Percentiles rank a stretch among this genome's conserved stretches.
phyloP scores from a whole-genome alignment of 2,329 filamentous ascomycete species.

The Colletotrichum sp. region DNA sequence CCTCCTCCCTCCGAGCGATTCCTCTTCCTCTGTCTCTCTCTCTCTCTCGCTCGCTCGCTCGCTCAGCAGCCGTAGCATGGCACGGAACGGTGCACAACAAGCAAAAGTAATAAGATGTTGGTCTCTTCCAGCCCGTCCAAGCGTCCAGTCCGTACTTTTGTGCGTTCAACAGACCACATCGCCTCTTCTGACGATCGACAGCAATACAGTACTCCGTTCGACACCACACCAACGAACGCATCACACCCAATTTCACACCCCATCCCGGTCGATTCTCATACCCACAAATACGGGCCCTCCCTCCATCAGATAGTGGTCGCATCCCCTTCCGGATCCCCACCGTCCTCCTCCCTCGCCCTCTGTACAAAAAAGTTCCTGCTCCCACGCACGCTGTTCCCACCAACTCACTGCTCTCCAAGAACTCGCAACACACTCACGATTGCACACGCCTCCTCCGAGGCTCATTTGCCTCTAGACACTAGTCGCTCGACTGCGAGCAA shows the following conservation, averaged over 20 bases:
- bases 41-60: neutral
- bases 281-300: constrained; percentile 22
- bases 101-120: constrained; percentile 8
- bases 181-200: neutral
- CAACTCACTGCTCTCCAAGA: neutral
- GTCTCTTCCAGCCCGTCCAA: neutral
- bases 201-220: neutral
- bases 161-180: neutral
- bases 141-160: neutral
- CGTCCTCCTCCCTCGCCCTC: constrained; percentile 4
- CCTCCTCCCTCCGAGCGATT: constrained; percentile 8
- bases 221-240: neutral
- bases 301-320: constrained; percentile 23
- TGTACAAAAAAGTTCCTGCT: constrained; percentile 25
- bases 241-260: constrained; percentile 15
- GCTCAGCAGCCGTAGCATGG: neutral
- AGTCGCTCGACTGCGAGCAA: constrained; percentile 17
- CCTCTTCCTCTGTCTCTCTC: neutral
- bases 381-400: constrained; percentile 13
- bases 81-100: neutral
- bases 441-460: constrained; percentile 18
- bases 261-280: constrained; percentile 10
- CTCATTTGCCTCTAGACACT: constrained; percentile 15
- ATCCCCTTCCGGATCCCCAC: constrained; percentile 19
- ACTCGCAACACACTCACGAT: constrained; percentile 18